A percentile compares a stretch with the other conserved stretches of the same genome.
Conservation (phyloP, 2,329 filamentous ascomycete genomes). For the Trichoderma sp. region DNA sequence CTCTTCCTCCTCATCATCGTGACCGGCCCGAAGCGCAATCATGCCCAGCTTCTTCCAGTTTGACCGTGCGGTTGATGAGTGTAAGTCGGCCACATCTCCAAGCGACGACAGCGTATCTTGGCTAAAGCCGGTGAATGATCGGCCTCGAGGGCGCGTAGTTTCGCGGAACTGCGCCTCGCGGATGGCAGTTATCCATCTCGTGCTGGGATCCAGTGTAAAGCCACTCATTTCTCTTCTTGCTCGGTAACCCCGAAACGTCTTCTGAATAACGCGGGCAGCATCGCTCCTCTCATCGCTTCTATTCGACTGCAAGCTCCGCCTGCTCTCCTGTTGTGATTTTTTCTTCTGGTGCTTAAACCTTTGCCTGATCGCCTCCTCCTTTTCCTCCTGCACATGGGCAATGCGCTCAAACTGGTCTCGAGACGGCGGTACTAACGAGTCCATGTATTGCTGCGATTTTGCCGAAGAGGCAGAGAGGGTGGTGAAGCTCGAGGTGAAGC, state of each 20-base stretch:
- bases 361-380: constrained; percentile 44
- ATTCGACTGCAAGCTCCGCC: constrained; percentile 24
- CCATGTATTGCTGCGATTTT: constrained; percentile 46
- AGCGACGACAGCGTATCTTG: constrained; percentile 18
- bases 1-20: constrained; percentile 56
- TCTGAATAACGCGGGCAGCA: constrained; percentile 60
- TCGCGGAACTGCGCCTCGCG: constrained; percentile 55
- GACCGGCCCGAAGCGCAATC: constrained; percentile 69
- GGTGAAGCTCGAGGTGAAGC: constrained; percentile 16
- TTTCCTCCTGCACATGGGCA: constrained; percentile 45
- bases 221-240: constrained; percentile 68
- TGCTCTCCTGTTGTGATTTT: constrained; percentile 35
- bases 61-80: constrained; percentile 48
- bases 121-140: constrained; percentile 21
- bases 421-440: constrained; percentile 48
- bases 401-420: constrained; percentile 48
- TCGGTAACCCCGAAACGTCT: constrained; percentile 75
- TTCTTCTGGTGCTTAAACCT: constrained; percentile 38
- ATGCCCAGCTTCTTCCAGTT: constrained; percentile 75
- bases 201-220: constrained; percentile 64
- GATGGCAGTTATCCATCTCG: constrained; percentile 68
- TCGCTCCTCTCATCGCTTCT: constrained; percentile 31
- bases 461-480: background rate
- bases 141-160: constrained; percentile 44
- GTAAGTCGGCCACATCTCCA: constrained; percentile 23